A percentile compares a stretch with the other conserved stretches of the same genome.
Evolutionary conservation across 768 basidiomycete species (phyloP).

Genomic region (Boletus tylopilopsis): DNA sequence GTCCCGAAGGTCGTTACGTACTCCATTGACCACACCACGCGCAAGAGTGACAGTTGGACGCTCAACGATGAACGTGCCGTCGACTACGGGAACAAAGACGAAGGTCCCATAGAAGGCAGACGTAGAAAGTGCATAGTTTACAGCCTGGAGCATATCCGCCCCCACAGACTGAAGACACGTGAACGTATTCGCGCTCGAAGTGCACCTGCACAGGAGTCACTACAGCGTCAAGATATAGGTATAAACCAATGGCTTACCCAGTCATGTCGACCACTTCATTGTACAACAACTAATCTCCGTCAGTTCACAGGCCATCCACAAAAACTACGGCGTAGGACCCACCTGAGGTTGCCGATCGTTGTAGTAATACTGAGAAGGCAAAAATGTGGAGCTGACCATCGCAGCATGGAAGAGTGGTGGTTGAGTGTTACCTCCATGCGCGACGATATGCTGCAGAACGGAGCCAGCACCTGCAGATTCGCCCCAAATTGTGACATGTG

Average conservation of each 20-base stretch:
- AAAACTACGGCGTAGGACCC: constrained; percentile 24
- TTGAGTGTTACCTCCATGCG: constrained; percentile 42
- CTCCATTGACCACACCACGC: constrained; percentile 31
- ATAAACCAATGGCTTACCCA: too few species aligned
- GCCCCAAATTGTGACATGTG: constrained; percentile 34
- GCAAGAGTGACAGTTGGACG: constrained; percentile 29
- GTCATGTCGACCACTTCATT: background rate
- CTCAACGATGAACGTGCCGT: constrained; percentile 34
- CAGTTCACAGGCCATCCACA: too few species aligned
- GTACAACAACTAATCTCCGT: background rate
- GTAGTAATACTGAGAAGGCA: constrained; percentile 45
- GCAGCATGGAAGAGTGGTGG: constrained; percentile 44
- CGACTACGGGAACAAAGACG: constrained; percentile 34
- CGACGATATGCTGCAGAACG: constrained; percentile 47
- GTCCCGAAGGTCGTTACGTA: constrained; percentile 7
- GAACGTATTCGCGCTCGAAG: constrained; percentile 25
- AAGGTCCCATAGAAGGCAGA: constrained; percentile 26
- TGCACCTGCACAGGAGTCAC: constrained; percentile 30
- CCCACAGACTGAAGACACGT: constrained; percentile 37
- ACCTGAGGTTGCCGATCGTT: constrained; percentile 34
- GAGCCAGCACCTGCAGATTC: constrained; percentile 41
- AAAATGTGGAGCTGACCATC: constrained; percentile 42
- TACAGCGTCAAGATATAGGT: too few species aligned
- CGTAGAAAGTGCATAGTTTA: constrained; percentile 8
- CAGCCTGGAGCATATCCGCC: constrained; percentile 19